Base-by-base conservation (phyloP, 2,329 filamentous ascomycete genomes). In the Cryphonectria naterciae region DNA sequence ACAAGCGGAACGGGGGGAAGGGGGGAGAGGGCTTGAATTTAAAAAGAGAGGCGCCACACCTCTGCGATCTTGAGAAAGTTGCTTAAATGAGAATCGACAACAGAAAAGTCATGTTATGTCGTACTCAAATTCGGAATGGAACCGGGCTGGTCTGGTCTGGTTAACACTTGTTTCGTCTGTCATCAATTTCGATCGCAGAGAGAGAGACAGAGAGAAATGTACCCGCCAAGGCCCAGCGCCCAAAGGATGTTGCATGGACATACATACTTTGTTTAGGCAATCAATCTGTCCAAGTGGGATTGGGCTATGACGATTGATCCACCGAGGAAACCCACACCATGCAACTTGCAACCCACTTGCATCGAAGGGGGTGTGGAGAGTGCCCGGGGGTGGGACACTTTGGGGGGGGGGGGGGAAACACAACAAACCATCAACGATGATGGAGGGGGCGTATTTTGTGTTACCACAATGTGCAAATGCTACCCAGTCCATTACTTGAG, bases 281-380 rank as follows among this genome's bases (percentile, higher is more conserved):
- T 71, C 67, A 66, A 71, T 71, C 67, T 58, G 39, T 62, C 46
- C 5, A 49, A 67, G 67, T 58, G 70, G 67, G 62, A n/a, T 68
- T 69, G 70, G 67, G 70, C 62, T 71, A 71, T 71, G 70, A 71
- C 70, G 70, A 69, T 71, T 71, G 70, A 46, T 56, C 70, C 46
- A 67, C 54, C 61, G 67, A 25, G 61, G n/a, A 35, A 49, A 49
- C 46, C 46, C 58, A 35, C 58, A 39, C 58, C 35, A 17, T 58
- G 54, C 46, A 11, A 19, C 46, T n/a, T 49, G 19, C 46, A 49
- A 49, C 46, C 25, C 54, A 35, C 19, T 35, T 10, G 35, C 58
- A 39, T 61, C 46, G 46, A 49, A 49, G 32, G 58, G 35, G 32
- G 58, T 61, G 58, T 39, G 35, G 58, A 49, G 32, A 61, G 35